These are phyloP conservation scores for Sporothrix mexicana DNA, from an alignment of 2,329 filamentous ascomycete species.

Conservation along the genomic window DNA sequence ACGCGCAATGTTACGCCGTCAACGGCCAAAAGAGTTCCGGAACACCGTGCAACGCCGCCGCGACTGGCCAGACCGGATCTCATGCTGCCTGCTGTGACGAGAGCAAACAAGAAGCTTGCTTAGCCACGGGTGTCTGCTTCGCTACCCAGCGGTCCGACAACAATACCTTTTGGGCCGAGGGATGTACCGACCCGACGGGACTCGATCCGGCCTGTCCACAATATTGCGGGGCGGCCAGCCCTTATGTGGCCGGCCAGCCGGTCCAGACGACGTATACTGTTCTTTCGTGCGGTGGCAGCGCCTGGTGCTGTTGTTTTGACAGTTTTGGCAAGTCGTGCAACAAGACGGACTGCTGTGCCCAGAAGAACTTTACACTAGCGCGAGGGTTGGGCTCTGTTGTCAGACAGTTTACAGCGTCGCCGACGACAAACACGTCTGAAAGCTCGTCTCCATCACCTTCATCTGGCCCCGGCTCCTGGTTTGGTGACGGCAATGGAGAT, in stretches of 20 bases:
- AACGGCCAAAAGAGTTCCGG: conserved; percentile 37
- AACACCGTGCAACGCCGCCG: conserved; percentile 34
- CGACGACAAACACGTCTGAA: neutral
- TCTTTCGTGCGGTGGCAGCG: conserved; percentile 34
- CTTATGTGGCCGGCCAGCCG: conserved; percentile 32
- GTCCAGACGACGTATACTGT: conserved; percentile 37
- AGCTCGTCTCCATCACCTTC: neutral
- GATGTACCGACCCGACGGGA: conserved; percentile 38
- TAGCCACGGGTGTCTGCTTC: conserved; percentile 38
- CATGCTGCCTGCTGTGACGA: conserved; percentile 38
- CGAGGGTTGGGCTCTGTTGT: conserved; percentile 36
- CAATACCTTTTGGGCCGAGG: conserved; percentile 38
- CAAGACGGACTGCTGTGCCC: conserved; percentile 36
- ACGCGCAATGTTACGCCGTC: conserved; percentile 38
- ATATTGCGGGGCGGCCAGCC: conserved; percentile 38
- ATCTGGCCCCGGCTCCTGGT: neutral
- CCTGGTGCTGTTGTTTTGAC: conserved; percentile 40
- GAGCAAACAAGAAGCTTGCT: conserved; percentile 38
- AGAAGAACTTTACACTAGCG: conserved; percentile 36
- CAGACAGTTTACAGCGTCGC: conserved; percentile 34
- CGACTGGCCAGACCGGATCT: conserved; percentile 35
- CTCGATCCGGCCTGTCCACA: conserved; percentile 38
- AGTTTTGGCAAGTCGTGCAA: conserved; percentile 37
- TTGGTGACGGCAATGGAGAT: neutral
- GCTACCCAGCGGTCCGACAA: conserved; percentile 38